Evolutionary conservation across 2,329 filamentous ascomycete genomes (phyloP), one percentile per base, ranked within the genome.

Genomic region (Fusarium clavum): DNA sequence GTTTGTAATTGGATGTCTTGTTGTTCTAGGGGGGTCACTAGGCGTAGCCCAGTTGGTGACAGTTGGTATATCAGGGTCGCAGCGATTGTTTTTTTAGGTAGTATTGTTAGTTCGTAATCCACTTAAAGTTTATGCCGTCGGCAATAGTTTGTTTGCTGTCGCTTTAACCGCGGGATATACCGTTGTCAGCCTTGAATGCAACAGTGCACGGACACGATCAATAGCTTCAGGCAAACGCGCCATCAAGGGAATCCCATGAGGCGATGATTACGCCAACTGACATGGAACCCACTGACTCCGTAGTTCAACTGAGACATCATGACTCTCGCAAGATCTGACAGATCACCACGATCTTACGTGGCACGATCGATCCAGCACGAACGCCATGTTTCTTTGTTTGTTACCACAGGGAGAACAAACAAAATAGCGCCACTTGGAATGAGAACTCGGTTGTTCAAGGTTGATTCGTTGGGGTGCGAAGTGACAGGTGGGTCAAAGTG

Each of bases 1-100:
- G 6, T 77, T 77, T 54, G 22, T 68, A 6, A 10, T 76, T 54
- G 74, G 70, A 20, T 49, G 64, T 32, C 16, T 41, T 29, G 6
- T 11, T 14, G 32, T 53, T 20, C 3, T 60, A 10, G 53, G 49
- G 46, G 64, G 46, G 24, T 45, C 32, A 10, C 29, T 59, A 22
- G 48, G 53, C 18, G 29, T 65, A 24, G 29, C n/a, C 3, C 32
- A 65, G 27, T n/a, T 65, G 3, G 22, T 64, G 30, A 25, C 18
- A 12, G 20, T 45, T 5, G 44, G 49, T 6, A 49, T 32, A 16
- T 47, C 32, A 25, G 53, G 29, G 14, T n/a, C 27, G 27, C 10
- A 30, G 6, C 32, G 6, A 29, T 14, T 41, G 34, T 30, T 29
- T 20, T 8, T 10, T 16, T 32, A 43, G 27, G 27, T 38, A 22